Conservation (phyloP, 2,329 filamentous ascomycete species). For the Stagonosporopsis vannaccii region DNA sequence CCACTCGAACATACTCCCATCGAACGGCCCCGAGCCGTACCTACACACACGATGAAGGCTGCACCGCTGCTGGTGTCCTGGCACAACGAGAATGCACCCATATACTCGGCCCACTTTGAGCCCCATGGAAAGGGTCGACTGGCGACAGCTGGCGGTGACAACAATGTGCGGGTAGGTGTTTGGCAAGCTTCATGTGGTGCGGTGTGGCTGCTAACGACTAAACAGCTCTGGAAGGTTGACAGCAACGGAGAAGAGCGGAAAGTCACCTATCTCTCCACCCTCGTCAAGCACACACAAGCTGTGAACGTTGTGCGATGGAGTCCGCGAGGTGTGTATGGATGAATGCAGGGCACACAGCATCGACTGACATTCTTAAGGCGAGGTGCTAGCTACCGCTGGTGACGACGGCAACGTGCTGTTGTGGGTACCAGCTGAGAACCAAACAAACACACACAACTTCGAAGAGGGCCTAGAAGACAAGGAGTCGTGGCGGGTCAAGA, state of each 20-base stretch:
- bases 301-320: conserved; percentile 98
- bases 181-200: not conserved
- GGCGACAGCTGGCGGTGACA: conserved; percentile 94
- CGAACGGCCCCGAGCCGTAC: conserved; percentile 33
- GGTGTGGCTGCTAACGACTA: conserved; percentile 46
- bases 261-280: conserved; percentile 89
- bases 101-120: conserved; percentile 98
- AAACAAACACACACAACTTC: conserved; percentile 72
- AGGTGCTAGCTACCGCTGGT: conserved; percentile 91
- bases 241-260: conserved; percentile 83
- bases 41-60: conserved; percentile 76
- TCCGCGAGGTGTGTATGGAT: conserved; percentile 73
- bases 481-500: conserved; percentile 94
- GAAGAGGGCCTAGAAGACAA: conserved; percentile 90
- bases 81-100: conserved; percentile 96
- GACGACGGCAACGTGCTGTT: conserved; percentile 97
- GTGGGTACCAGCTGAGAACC: conserved; percentile 87
- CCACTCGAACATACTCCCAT: not conserved
- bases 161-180: conserved; percentile 83
- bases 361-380: conserved; percentile 64
- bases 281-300: conserved; percentile 92
- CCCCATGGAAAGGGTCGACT: conserved; percentile 88
- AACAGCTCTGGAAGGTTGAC: conserved; percentile 89
- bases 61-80: conserved; percentile 96
- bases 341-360: not conserved